These are phyloP conservation scores for Trypanosoma theileri DNA, from an alignment of 208 protist species.

Conservation along the genomic window DNA sequence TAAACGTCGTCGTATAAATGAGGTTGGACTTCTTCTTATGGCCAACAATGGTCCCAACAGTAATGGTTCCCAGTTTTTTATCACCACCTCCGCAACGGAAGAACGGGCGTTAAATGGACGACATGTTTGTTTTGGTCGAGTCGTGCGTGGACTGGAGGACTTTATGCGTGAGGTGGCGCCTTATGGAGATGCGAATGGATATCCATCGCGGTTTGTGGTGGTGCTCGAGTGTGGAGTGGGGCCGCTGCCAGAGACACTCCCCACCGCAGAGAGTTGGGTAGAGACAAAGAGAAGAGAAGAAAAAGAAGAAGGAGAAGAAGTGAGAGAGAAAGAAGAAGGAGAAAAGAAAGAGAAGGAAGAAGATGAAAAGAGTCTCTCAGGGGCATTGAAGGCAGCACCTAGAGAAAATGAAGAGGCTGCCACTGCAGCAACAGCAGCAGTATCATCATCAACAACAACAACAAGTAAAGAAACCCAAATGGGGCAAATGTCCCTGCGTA, in stretches of 20 bases:
- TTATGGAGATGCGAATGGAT: conserved; percentile 58
- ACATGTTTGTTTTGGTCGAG: conserved; percentile 69
- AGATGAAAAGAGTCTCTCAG: neutral
- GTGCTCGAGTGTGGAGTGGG: conserved; percentile 78
- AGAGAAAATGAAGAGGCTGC: neutral
- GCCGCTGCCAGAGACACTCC: conserved; percentile 18
- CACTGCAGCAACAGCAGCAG: neutral
- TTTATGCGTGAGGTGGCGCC: conserved; percentile 64
- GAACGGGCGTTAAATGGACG: conserved; percentile 70
- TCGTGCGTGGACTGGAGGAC: conserved; percentile 48
- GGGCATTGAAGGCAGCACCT: too few relatives aligned
- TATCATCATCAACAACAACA: neutral
- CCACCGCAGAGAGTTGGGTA: neutral
- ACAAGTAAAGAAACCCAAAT: neutral
- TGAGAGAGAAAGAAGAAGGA: neutral
- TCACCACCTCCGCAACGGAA: conserved; percentile 63
- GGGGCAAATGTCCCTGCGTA: neutral
- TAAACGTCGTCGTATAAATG: conserved; percentile 90
- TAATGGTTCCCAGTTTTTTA: conserved; percentile 94
- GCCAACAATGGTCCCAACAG: conserved; percentile 92
- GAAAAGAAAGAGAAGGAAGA: neutral
- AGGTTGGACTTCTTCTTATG: conserved; percentile 81
- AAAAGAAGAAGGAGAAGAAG: neutral
- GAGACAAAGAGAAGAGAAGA: neutral
- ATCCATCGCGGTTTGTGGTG: conserved; percentile 72